These are phyloP conservation scores for Boletellus sp. DNA, from an alignment of 768 basidiomycete genomes.

Conservation along the genomic window DNA sequence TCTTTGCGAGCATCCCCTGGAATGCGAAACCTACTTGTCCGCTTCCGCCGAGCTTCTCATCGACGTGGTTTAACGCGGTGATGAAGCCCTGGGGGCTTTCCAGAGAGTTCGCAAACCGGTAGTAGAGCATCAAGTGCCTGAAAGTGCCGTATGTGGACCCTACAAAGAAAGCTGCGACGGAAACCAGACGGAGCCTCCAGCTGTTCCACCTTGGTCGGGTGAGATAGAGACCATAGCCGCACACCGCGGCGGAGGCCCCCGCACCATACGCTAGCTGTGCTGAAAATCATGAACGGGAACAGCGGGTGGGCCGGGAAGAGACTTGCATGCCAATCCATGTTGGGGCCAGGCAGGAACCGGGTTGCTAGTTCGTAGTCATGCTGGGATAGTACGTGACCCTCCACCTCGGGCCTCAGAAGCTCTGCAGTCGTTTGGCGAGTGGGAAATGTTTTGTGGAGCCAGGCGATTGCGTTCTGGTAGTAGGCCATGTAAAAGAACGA, in stretches of 20 bases:
- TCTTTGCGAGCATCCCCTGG: conserved; percentile 21
- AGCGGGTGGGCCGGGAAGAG: not conserved
- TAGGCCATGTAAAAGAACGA: too few species aligned
- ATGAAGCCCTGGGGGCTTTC: conserved; percentile 31
- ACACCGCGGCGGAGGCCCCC: conserved; percentile 22
- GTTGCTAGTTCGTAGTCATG: conserved; percentile 57
- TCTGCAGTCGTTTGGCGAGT: conserved; percentile 34
- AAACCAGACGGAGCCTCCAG: conserved; percentile 24
- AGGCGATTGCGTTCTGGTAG: conserved; percentile 29
- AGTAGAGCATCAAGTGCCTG: conserved; percentile 28
- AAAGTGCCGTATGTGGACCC: conserved; percentile 35
- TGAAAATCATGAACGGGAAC: conserved; percentile 1
- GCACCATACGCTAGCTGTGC: conserved; percentile 20
- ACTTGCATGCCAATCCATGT: conserved; percentile 45
- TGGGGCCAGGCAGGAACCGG: conserved; percentile 48
- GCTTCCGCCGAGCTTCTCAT: conserved; percentile 30
- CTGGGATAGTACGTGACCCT: conserved; percentile 24
- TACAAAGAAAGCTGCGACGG: conserved; percentile 20
- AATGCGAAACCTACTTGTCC: conserved; percentile 27
- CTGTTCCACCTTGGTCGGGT: conserved; percentile 28
- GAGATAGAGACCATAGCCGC: conserved; percentile 24
- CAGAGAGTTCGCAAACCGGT: conserved; percentile 28
- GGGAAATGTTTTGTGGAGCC: conserved; percentile 45
- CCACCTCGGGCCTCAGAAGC: conserved; percentile 31
- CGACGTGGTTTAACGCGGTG: conserved; percentile 28